Conservation (phyloP, 768 basidiomycete genomes). For the Tulasnella sp. region DNA sequence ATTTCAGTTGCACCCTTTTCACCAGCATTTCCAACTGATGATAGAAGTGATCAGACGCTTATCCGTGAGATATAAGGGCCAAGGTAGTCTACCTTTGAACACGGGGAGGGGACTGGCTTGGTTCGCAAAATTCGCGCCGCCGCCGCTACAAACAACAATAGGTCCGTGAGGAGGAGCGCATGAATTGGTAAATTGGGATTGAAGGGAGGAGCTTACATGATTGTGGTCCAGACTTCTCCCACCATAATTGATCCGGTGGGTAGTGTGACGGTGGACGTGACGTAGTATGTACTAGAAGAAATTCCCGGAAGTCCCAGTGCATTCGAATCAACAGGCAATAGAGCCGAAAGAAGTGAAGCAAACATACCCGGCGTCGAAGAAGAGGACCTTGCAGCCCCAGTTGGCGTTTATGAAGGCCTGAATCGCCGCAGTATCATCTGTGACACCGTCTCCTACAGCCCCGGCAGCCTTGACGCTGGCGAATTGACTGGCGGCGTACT, state of each 20-base stretch:
- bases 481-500: slow-evolving; percentile 45
- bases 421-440: slow-evolving; percentile 65
- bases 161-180: no score
- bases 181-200: no score
- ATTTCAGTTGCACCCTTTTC: slow-evolving; percentile 48
- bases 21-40: slow-evolving; percentile 34
- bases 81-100: slow-evolving; percentile 24
- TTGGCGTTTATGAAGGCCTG: slow-evolving; percentile 51
- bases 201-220: slow-evolving; percentile 33
- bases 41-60: not conserved
- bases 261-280: slow-evolving; percentile 43
- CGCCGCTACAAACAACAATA: slow-evolving; percentile 5
- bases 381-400: slow-evolving; percentile 67
- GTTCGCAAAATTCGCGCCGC: slow-evolving; percentile 38
- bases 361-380: slow-evolving; percentile 46
- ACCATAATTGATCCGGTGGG: slow-evolving; percentile 48
- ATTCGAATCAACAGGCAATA: no score
- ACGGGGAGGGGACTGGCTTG: slow-evolving; percentile 36
- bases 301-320: slow-evolving; percentile 29
- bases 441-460: slow-evolving; percentile 40
- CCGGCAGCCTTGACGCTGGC: not conserved
- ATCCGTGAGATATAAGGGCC: not conserved
- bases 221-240: slow-evolving; percentile 51
- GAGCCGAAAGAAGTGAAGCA: no score
- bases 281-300: slow-evolving; percentile 45